Evolutionary conservation across 495 filamentous ascomycete genomes (phyloP), one percentile per base, ranked within the genome.

Genomic region (Thozetella sp.): DNA sequence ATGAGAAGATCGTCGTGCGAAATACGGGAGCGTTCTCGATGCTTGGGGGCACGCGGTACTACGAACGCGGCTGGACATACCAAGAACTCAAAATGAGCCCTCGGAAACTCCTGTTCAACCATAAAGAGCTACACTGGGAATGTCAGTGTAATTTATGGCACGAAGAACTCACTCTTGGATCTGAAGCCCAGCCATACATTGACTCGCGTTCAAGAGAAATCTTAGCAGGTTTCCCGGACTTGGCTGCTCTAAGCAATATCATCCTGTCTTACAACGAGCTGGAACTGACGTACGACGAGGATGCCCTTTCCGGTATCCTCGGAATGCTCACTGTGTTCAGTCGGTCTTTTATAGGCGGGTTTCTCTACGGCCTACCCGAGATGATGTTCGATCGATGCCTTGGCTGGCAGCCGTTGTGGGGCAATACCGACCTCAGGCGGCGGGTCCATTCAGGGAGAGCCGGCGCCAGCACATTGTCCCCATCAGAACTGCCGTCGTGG

Each of bases 51-150:
- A 25, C n/a, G 4, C 23, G n/a, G 6, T 53, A 53, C 15, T 59
- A 37, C 53, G 25, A 51, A 27, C 65, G 71, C 11, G 71, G 60
- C 4, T 73, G 71, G 71, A 71, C 68, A 17, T 71, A 63, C 34
- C 71, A 73, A 64, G 71, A 73, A 59, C 58, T 59, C 23, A 23
- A 55, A 1, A 56, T 67, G 12, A 58, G 68, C 6, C 60, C 58
- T 19, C 56, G 70, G 6, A 59, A 54, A 20, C 13, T 73, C 12
- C 46, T 69, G 22, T 72, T 71, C 55, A 53, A 60, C 2, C 20
- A 59, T 17, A 55, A 64, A 1, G 54, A 53, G 15, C 20, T 68
- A 10, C 51, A 66, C 46, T 71, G 66, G 66, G 63, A 71, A 53
- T 71, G 68, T 48, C 43, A 52, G 11, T 57, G 59, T n/a, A 26